These are phyloP conservation scores for Xylariomycetidae sp. DNA, from an alignment of 2,329 filamentous ascomycete species.

Conservation along the genomic window DNA sequence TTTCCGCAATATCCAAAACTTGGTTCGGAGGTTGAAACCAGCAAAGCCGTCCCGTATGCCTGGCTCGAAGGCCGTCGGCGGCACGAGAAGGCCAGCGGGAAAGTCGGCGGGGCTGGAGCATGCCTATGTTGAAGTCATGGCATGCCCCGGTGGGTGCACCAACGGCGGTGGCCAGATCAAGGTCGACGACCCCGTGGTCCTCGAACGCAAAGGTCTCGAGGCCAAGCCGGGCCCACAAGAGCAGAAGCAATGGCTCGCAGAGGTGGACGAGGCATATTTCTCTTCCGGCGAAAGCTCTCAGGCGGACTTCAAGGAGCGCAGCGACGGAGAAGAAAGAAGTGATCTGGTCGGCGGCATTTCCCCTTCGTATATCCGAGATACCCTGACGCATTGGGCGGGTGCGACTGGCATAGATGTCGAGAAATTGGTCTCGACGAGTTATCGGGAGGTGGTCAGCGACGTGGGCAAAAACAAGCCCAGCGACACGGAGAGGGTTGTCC, in stretches of 20 bases:
- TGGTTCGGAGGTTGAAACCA: constrained; percentile 88
- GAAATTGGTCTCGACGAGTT: constrained; percentile 78
- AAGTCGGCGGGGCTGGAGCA: constrained; percentile 59
- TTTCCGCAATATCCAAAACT: constrained; percentile 96
- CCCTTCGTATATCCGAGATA: constrained; percentile 58
- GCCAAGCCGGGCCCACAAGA: constrained; percentile 66
- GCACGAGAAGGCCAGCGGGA: constrained; percentile 47
- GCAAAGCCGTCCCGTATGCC: constrained; percentile 73
- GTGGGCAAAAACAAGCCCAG: constrained; percentile 71
- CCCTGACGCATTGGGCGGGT: constrained; percentile 71
- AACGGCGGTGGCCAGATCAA: constrained; percentile 97
- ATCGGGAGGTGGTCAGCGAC: constrained; percentile 88
- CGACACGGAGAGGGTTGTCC: constrained; percentile 78
- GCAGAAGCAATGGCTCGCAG: constrained; percentile 79
- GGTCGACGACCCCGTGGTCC: constrained; percentile 67
- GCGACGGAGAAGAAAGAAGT: constrained; percentile 17
- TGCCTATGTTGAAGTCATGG: constrained; percentile 98
- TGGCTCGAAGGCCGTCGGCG: constrained; percentile 61
- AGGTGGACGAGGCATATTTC: constrained; percentile 87
- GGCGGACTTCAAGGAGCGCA: constrained; percentile 18
- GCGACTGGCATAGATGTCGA: constrained; percentile 66
- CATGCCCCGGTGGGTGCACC: constrained; percentile 96
- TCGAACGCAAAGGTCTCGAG: constrained; percentile 41
- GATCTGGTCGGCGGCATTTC: constrained; percentile 62
- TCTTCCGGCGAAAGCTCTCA: constrained; percentile 59